Percentiles rank a stretch among this genome's conserved stretches.
phyloP scores from a whole-genome alignment of 441 rosid genomes.

The Oxalis stricta region DNA sequence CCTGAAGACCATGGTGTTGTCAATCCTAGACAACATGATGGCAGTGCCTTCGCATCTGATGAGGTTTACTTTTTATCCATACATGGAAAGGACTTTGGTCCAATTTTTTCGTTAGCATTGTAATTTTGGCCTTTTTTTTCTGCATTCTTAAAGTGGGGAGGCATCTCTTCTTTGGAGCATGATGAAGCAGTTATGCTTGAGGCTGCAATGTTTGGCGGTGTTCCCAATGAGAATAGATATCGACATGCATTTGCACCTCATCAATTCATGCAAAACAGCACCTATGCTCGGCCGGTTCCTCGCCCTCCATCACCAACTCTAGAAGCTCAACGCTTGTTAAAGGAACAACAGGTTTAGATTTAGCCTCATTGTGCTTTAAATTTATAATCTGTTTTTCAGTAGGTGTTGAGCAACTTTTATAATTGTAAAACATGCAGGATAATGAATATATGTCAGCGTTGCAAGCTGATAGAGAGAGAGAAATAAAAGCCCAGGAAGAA shows the following conservation, averaged over 20 bases:
- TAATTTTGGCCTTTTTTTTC: constrained; percentile 10
- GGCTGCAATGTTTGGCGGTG: constrained; percentile 99
- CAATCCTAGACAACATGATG: constrained; percentile 27
- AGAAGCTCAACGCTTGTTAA: constrained; percentile 85
- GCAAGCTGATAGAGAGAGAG: constrained; percentile 94
- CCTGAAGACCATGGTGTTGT: constrained; percentile 24
- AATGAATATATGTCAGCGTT: constrained; percentile 87
- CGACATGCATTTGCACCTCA: constrained; percentile 48
- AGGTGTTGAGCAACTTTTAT: background rate
- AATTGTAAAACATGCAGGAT: constrained; percentile 40
- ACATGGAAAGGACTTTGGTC: too few relatives aligned
- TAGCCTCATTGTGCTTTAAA: background rate
- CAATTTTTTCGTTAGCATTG: too few relatives aligned
- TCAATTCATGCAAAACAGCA: constrained; percentile 35
- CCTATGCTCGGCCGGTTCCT: constrained; percentile 36
- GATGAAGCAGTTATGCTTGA: constrained; percentile 99
- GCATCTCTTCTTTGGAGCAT: constrained; percentile 93
- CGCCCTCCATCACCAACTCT: constrained; percentile 87
- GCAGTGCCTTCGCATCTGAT: constrained; percentile 44
- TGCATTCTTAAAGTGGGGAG: constrained; percentile 69
- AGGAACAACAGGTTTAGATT: constrained; percentile 83
- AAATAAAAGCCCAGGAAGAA: constrained; percentile 64
- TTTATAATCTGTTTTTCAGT: background rate
- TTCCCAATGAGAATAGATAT: constrained; percentile 67
- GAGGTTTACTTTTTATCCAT: constrained; percentile 38